Percentiles rank a stretch among this genome's conserved stretches.
Conservation (phyloP, 495 filamentous ascomycete genomes). For the Cryomyces minteri region DNA sequence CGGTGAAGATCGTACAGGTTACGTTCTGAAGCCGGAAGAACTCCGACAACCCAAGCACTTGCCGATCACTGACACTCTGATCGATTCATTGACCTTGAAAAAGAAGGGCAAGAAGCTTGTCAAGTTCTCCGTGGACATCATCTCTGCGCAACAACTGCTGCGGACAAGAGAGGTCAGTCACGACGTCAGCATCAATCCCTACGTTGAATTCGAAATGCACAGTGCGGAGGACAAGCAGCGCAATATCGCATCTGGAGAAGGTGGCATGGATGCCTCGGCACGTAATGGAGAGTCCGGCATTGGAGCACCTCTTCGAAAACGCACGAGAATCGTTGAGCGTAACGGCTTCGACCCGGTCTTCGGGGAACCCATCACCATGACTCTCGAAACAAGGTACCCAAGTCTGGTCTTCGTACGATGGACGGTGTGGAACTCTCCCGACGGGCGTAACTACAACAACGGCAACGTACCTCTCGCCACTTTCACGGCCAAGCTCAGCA, state of each 20-base stretch:
- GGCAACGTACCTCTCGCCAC: constrained; percentile 51
- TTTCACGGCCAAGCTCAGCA: constrained; percentile 81
- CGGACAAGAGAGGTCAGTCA: constrained; percentile 49
- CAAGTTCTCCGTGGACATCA: constrained; percentile 66
- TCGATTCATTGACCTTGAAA: constrained; percentile 20
- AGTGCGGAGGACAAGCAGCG: constrained; percentile 77
- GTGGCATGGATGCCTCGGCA: constrained; percentile 51
- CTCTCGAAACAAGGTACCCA: constrained; percentile 74
- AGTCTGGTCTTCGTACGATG: constrained; percentile 87
- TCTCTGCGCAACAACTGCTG: constrained; percentile 89
- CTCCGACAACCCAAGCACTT: constrained; percentile 40
- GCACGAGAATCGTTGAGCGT: constrained; percentile 57
- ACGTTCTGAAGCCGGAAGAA: constrained; percentile 81
- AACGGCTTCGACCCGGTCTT: constrained; percentile 90
- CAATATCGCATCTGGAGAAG: constrained; percentile 40
- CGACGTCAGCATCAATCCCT: constrained; percentile 70
- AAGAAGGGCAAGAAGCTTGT: constrained; percentile 60
- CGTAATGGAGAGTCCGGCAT: constrained; percentile 51
- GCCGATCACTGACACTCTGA: constrained; percentile 6
- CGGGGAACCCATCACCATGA: constrained; percentile 53
- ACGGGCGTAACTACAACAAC: constrained; percentile 42
- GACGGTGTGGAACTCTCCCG: constrained; percentile 68
- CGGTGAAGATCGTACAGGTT: constrained; percentile 70
- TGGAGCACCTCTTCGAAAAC: constrained; percentile 56
- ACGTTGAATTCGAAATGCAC: constrained; percentile 86